Conservation (phyloP, 1,139 yeast genomes). For the Zygosaccharomyces pseudobailii region DNA sequence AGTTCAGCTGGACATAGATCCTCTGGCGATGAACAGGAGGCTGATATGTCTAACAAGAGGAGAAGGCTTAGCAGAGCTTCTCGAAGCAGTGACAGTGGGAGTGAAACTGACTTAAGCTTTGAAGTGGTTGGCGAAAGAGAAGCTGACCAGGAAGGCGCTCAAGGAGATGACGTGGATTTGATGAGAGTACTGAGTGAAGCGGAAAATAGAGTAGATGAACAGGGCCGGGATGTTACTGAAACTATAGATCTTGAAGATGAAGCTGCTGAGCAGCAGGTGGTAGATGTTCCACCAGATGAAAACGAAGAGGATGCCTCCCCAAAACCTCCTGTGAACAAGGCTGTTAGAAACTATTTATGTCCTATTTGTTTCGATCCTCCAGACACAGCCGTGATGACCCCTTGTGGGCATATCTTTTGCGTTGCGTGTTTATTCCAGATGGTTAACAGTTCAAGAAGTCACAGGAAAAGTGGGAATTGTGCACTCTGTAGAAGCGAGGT, state of each 20-base stretch:
- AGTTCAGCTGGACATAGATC: not conserved
- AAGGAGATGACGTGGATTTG: conserved; percentile 11
- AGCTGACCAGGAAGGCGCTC: conserved; percentile 2
- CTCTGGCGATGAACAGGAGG: conserved; percentile 5
- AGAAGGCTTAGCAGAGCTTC: conserved; percentile 3
- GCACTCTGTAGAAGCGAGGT: conserved; percentile 46
- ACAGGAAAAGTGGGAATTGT: conserved; percentile 40
- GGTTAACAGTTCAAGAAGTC: conserved; percentile 41
- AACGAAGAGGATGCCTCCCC: conserved; percentile 5
- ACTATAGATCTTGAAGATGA: conserved; percentile 19
- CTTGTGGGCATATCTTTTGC: conserved; percentile 55
- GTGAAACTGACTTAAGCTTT: conserved; percentile 5
- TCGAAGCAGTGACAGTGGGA: conserved; percentile 1
- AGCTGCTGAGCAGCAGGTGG: conserved; percentile 29
- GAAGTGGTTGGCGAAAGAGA: conserved; percentile 7
- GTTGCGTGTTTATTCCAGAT: conserved; percentile 47
- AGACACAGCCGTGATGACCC: conserved; percentile 42
- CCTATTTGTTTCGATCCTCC: conserved; percentile 54
- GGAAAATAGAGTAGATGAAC: conserved; percentile 1
- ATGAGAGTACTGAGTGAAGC: conserved; percentile 11
- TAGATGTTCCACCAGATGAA: conserved; percentile 28
- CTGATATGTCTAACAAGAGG: conserved; percentile 1
- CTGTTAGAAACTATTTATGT: conserved; percentile 39
- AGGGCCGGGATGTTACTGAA: conserved; percentile 4
- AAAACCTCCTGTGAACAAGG: conserved; percentile 19